A percentile compares a stretch with the other conserved stretches of the same genome.
Conservation (phyloP, 2,329 filamentous ascomycete genomes). For the Scedosporium boydii region DNA sequence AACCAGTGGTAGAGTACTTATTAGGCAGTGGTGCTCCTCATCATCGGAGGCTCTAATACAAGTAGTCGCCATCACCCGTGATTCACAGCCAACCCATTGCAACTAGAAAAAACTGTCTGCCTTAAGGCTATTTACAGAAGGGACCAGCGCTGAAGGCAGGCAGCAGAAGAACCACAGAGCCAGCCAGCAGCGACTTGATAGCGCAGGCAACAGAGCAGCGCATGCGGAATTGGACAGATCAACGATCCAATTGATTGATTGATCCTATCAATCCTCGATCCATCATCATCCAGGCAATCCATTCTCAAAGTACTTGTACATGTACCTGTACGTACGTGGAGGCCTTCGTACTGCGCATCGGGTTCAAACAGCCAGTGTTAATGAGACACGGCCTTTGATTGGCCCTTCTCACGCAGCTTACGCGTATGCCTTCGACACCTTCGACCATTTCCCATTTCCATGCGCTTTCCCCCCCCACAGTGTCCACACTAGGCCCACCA, state of each 20-base stretch:
- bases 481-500: slow-evolving; percentile 3
- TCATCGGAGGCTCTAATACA: neutral
- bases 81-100: neutral
- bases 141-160: neutral
- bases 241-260: neutral
- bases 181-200: neutral
- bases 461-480: slow-evolving; percentile 4
- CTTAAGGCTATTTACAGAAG: neutral
- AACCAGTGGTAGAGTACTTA: neutral
- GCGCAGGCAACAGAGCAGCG: neutral
- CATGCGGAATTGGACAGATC: neutral
- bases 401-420: slow-evolving; percentile 18
- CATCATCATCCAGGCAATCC: neutral
- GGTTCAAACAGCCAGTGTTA: slow-evolving; percentile 4
- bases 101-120: neutral
- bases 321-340: slow-evolving; percentile 5
- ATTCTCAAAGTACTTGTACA: neutral
- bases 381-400: slow-evolving; percentile 12
- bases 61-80: neutral
- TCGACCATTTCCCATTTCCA: slow-evolving; percentile 1
- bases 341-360: slow-evolving; percentile 1
- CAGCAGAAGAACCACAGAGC: neutral
- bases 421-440: slow-evolving; percentile 16
- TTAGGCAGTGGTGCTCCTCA: neutral
- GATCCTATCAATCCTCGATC: neutral